Percentiles rank a stretch among this genome's conserved stretches.
Conservation (phyloP, 2,329 filamentous ascomycete genomes). For the Fusarium nisikadoi region DNA sequence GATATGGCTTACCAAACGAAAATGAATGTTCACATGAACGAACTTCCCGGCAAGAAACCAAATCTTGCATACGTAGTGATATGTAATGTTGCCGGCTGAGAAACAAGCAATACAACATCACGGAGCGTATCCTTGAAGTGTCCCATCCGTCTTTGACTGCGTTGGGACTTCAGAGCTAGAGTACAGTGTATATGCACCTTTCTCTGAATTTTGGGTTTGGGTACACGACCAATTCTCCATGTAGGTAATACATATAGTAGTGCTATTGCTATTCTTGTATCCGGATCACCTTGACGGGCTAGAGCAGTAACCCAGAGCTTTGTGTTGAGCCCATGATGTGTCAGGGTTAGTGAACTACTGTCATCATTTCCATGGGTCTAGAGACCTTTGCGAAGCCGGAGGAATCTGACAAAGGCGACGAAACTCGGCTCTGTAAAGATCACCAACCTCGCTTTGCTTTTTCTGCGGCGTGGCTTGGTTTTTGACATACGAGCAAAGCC, state of each 20-base stretch:
- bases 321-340: background rate
- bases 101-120: background rate
- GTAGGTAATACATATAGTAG: background rate
- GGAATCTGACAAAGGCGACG: background rate
- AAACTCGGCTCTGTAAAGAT: background rate
- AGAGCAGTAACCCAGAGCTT: background rate
- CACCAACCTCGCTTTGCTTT: conserved; percentile 15
- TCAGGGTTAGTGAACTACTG: background rate
- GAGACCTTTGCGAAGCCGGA: background rate
- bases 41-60: background rate
- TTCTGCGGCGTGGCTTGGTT: conserved; percentile 23
- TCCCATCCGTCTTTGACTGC: background rate
- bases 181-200: background rate
- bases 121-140: background rate
- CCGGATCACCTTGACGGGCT: background rate
- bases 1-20: background rate
- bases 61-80: background rate
- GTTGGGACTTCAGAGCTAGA: background rate
- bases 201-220: background rate
- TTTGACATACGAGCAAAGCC: conserved; percentile 8
- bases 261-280: background rate
- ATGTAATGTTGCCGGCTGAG: background rate
- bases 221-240: background rate
- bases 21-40: background rate
- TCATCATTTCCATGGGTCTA: background rate